phyloP scores from a whole-genome alignment of 1,139 yeast genomes.

The Hyphopichia buzzinii region DNA sequence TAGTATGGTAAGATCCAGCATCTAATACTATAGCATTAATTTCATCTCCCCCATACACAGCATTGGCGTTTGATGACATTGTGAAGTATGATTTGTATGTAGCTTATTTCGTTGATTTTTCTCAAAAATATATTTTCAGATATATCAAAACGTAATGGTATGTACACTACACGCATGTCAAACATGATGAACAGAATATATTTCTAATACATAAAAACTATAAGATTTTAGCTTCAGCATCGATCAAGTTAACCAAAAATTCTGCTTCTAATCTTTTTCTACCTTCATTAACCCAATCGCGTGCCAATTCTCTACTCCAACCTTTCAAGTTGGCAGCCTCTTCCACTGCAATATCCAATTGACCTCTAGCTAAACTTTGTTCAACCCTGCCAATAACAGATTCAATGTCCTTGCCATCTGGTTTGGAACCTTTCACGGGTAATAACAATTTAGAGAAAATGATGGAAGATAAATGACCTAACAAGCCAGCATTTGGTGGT shows the following conservation, averaged over 20 bases:
- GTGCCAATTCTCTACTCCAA: conserved; percentile 87
- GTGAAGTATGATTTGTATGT: too few relatives aligned
- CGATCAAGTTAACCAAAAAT: conserved; percentile 65
- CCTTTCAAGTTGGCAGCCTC: conserved; percentile 90
- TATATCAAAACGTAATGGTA: too few relatives aligned
- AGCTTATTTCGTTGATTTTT: too few relatives aligned
- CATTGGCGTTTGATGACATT: conserved; percentile 3
- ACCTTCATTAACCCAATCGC: conserved; percentile 88
- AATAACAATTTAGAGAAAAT: conserved; percentile 74
- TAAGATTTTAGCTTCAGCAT: conserved; percentile 52
- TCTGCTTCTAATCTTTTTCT: conserved; percentile 88
- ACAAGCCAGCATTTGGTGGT: conserved; percentile 93
- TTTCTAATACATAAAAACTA: too few relatives aligned
- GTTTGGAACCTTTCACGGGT: conserved; percentile 54
- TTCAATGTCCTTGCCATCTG: conserved; percentile 81
- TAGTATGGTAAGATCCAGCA: conserved; percentile 81
- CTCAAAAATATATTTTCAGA: too few relatives aligned
- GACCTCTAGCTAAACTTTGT: conserved; percentile 69
- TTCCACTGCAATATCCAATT: conserved; percentile 85
- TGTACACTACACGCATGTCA: too few relatives aligned
- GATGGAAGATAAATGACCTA: conserved; percentile 84
- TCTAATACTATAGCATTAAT: conserved; percentile 89
- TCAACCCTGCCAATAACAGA: conserved; percentile 85
- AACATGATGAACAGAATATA: too few relatives aligned
- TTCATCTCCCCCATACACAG: conserved; percentile 64